Percentiles rank a stretch among this genome's conserved stretches.
Conservation (phyloP, 345 rosid species). For the Syzygium aqueum region DNA sequence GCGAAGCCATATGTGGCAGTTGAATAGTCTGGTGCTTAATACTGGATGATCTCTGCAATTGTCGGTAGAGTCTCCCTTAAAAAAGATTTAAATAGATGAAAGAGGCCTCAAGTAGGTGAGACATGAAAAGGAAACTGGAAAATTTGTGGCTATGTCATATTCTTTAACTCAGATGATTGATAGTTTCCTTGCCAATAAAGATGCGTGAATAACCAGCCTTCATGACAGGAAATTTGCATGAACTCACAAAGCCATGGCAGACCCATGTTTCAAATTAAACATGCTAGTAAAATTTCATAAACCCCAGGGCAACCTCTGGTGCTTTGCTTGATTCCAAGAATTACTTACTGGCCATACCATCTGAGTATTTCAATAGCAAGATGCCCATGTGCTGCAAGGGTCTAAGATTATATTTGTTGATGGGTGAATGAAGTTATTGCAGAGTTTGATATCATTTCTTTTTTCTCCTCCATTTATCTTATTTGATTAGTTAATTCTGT, state of each 20-base stretch:
- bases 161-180: background rate
- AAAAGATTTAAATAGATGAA: background rate
- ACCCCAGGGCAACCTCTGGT: background rate
- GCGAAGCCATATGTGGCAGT: background rate
- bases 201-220: background rate
- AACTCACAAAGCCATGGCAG: background rate
- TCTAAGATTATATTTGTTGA: background rate
- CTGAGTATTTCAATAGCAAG: background rate
- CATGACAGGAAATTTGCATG: background rate
- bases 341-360: background rate
- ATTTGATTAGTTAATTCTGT: background rate
- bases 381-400: background rate
- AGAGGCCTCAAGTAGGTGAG: background rate
- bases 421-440: background rate
- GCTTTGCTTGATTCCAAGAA: background rate
- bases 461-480: background rate
- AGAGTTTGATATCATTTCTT: background rate
- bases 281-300: background rate
- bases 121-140: background rate
- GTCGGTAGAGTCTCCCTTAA: background rate
- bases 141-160: background rate
- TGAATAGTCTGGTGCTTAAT: background rate
- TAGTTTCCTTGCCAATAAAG: background rate
- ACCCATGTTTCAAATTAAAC: background rate
- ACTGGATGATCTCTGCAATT: background rate